phyloP scores from a whole-genome alignment of 495 filamentous ascomycete species.

The Trichoderma gamsii region DNA sequence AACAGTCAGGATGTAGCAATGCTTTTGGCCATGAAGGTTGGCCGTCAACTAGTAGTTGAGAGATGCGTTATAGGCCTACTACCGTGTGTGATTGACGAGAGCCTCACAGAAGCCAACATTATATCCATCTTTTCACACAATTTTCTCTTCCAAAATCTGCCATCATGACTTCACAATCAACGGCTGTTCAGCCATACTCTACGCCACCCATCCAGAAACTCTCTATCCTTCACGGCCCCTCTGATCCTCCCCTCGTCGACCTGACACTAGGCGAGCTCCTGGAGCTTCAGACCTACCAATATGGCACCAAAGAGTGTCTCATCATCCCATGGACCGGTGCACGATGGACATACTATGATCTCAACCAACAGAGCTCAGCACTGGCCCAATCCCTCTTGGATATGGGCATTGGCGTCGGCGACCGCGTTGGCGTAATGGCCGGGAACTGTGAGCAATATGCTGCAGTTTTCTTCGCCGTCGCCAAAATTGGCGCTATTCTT shows the following conservation, averaged over 20 bases:
- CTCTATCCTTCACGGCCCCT: slow-evolving; percentile 56
- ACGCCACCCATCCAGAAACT: slow-evolving; percentile 28
- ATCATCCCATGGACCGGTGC: slow-evolving; percentile 62
- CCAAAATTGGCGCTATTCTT: slow-evolving; percentile 58
- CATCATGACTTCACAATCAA: background rate
- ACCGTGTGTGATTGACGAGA: background rate
- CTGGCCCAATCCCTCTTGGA: slow-evolving; percentile 54
- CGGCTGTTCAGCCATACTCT: background rate
- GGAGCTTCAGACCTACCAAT: slow-evolving; percentile 54
- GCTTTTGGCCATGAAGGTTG: background rate
- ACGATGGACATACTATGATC: slow-evolving; percentile 59
- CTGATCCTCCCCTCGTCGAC: slow-evolving; percentile 53
- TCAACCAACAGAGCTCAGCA: slow-evolving; percentile 54
- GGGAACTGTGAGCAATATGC: slow-evolving; percentile 69
- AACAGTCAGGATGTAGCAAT: no score
- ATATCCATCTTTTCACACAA: background rate
- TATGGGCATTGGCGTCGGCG: slow-evolving; percentile 55
- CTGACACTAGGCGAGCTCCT: slow-evolving; percentile 58
- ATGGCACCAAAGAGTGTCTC: slow-evolving; percentile 53
- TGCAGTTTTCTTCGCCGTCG: slow-evolving; percentile 61
- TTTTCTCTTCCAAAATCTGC: background rate
- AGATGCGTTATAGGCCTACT: background rate
- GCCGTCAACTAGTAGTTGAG: background rate
- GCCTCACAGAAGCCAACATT: background rate
- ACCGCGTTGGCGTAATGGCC: slow-evolving; percentile 63